Conservation (phyloP, 2,329 filamentous ascomycete species). For the Scedosporium aurantiacum region DNA sequence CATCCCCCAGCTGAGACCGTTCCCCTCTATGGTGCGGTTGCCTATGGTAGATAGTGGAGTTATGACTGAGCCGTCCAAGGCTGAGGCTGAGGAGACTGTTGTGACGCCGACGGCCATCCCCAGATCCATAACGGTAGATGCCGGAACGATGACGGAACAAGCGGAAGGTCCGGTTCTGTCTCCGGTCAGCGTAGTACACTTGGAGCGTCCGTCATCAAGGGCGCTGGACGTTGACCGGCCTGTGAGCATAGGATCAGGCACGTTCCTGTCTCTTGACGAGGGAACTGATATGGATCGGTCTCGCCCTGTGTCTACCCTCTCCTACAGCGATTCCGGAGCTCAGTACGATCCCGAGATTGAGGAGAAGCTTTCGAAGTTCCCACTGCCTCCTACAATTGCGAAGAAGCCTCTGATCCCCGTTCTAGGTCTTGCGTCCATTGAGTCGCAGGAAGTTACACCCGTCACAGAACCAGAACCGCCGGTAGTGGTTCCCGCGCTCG, state of each 20-base stretch:
- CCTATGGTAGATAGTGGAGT: constrained; percentile 49
- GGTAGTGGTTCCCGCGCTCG: constrained; percentile 20
- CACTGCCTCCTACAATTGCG: constrained; percentile 33
- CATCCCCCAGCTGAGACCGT: constrained; percentile 32
- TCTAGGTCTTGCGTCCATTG: constrained; percentile 27
- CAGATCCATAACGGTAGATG: constrained; percentile 27
- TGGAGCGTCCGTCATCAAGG: constrained; percentile 28
- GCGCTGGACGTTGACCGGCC: constrained; percentile 26
- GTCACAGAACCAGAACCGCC: constrained; percentile 4
- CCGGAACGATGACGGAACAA: constrained; percentile 32
- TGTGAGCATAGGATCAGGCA: constrained; percentile 14
- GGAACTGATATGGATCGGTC: constrained; percentile 17
- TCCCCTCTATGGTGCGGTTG: constrained; percentile 38
- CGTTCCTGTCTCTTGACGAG: constrained; percentile 16
- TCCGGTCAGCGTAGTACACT: constrained; percentile 16
- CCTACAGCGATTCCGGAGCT: constrained; percentile 41
- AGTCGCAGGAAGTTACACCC: constrained; percentile 18
- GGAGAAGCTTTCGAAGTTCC: constrained; percentile 42
- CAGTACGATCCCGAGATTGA: constrained; percentile 40
- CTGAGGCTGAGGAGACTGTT: constrained; percentile 33
- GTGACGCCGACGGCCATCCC: constrained; percentile 9
- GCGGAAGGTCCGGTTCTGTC: constrained; percentile 13
- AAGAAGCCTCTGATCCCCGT: constrained; percentile 12
- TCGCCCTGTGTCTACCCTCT: constrained; percentile 34
- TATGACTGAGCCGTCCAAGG: constrained; percentile 36